These are phyloP conservation scores for Sanghuangporus weigelae DNA, from an alignment of 1,284 basidiomycete species.

Conservation along the genomic window DNA sequence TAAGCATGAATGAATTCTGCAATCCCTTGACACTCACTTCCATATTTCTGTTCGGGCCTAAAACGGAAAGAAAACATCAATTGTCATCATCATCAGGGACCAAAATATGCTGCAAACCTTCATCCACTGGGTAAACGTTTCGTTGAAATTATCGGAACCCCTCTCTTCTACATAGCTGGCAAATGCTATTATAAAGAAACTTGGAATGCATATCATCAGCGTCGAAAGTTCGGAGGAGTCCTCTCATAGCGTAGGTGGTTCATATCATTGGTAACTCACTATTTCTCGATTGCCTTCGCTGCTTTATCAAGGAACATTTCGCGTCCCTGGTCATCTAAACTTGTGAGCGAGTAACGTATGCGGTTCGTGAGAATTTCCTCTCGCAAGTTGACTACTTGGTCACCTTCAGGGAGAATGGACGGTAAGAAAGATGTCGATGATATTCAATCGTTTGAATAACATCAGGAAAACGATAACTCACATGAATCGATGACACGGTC, in stretches of 20 bases:
- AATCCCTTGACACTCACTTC: conserved; percentile 56
- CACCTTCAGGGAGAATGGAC: conserved; percentile 38
- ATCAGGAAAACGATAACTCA: conserved; percentile 34
- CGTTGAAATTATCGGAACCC: conserved; percentile 55
- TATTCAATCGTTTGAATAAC: neutral
- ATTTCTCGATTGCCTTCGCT: conserved; percentile 73
- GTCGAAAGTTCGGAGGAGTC: neutral
- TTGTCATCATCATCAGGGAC: conserved; percentile 1
- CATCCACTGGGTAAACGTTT: conserved; percentile 85
- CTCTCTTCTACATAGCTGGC: conserved; percentile 82
- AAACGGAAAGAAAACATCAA: neutral
- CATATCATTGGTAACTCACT: conserved; percentile 41
- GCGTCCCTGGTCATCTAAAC: conserved; percentile 62
- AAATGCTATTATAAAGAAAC: conserved; percentile 95
- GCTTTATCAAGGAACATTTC: conserved; percentile 58
- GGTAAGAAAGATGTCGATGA: neutral
- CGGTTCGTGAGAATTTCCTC: conserved; percentile 85
- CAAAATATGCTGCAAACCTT: conserved; percentile 43
- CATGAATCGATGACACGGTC: conserved; percentile 88
- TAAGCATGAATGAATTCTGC: neutral
- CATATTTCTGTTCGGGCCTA: conserved; percentile 87
- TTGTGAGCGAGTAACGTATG: conserved; percentile 79
- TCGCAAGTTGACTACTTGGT: conserved; percentile 85
- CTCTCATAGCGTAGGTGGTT: neutral
- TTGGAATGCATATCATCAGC: conserved; percentile 26